Conservation (phyloP, 83 land plant genomes). For the Picea engelmannii region DNA sequence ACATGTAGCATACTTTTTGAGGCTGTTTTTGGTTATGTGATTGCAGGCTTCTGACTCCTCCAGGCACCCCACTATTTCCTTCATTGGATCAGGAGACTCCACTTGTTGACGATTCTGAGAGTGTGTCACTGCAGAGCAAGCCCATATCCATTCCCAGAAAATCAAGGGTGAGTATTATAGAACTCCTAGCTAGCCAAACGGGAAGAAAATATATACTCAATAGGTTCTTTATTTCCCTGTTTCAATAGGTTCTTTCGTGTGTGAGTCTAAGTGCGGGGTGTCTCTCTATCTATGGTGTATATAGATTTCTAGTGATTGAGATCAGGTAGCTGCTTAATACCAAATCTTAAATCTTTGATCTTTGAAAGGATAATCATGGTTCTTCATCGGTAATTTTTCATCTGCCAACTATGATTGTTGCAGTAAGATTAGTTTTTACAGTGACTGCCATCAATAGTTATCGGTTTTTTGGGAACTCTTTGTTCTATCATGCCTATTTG, state of each 20-base stretch:
- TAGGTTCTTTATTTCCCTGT: neutral
- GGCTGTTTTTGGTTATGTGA: constrained; percentile 1
- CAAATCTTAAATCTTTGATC: neutral
- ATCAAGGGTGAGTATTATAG: constrained; percentile 4
- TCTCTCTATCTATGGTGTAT: neutral
- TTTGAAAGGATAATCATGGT: neutral
- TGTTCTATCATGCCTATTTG: neutral
- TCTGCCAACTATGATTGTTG: neutral
- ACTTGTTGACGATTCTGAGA: constrained; percentile 10
- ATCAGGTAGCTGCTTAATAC: neutral
- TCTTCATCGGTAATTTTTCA: neutral
- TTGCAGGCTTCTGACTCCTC: constrained; percentile 46
- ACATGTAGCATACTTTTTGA: neutral
- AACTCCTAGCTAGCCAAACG: neutral
- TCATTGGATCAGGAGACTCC: constrained; percentile 36
- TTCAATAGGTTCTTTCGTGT: neutral
- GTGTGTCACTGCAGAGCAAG: constrained; percentile 6
- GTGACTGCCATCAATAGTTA: neutral
- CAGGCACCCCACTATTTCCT: constrained; percentile 43
- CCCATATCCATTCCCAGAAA: constrained; percentile 5
- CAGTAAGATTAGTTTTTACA: neutral
- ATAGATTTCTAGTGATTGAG: neutral
- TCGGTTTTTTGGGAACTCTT: neutral
- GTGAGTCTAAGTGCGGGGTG: neutral
- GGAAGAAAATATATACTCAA: neutral